Base-by-base conservation (phyloP, 1,139 yeast genomes). In the Groenewaldozyma sp. region DNA sequence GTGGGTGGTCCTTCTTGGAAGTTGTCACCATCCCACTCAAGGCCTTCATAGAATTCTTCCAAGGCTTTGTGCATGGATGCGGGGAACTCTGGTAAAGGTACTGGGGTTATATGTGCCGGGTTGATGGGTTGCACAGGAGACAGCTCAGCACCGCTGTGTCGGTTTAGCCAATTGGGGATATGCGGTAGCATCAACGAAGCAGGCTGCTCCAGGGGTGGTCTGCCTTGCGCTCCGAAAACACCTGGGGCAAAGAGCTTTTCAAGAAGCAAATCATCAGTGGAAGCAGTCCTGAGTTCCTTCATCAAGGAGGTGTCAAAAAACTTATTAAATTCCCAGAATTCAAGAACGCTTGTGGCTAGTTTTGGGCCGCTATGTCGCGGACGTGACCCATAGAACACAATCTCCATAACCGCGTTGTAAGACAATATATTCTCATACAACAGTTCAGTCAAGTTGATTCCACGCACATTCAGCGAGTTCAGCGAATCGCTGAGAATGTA, bases 1-100 rank as follows among this genome's bases (percentile, higher is more conserved):
- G 39, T 31, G 14, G 18, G n/a, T 9, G 39, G 35, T n/a, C 24
- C 16, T 18, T 39, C 36, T 27, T 38, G 36, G 26, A 47, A 44
- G 4, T 31, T 35, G n/a, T 40, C 44, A 1, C 38, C 40, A 5
- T 38, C 28, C 38, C 46, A 33, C 3, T 35, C 35, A 28, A 45
- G 24, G 14, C 38, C 37, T 6, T 19, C 31, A 26, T 49, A 43
- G 33, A 49, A 48, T 11, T 28, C 20, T 2, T 38, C 42, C 5
- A 46, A 32, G 10, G 51, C 52, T 3, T 39, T 24, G 2, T 35
- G 16, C 3, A 48, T 7, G 7, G 7, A 7, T 22, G 7, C 10
- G 10, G 26, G 26, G 26, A 22, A 22, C 26, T 22, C 26, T 7
- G 7, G 26, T 7, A 22, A 22, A 7, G 10, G 7, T 11, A 22